A percentile compares a stretch with the other conserved stretches of the same genome.
These are phyloP conservation scores for Globisporangium viniferum DNA, from an alignment of 352 stramenopile genomes.

Conservation along the genomic window DNA sequence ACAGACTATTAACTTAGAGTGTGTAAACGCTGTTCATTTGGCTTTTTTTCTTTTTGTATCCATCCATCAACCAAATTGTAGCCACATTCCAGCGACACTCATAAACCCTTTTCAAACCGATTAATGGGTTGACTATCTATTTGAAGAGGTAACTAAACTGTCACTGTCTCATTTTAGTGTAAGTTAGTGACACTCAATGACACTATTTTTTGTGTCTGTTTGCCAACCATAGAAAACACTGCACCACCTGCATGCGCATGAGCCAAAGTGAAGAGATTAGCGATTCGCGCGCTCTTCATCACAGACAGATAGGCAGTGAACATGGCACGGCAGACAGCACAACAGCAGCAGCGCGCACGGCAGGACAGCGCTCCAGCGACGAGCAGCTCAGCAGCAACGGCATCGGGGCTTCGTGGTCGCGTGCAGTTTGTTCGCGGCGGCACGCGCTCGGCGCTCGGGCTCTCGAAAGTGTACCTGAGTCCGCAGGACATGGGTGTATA, in stretches of 20 bases:
- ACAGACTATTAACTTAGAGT: background rate
- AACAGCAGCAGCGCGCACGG: background rate
- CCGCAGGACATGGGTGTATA: slow-evolving; percentile 44
- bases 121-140: slow-evolving; percentile 3
- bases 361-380: background rate
- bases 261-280: background rate
- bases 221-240: slow-evolving; percentile 9
- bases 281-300: background rate
- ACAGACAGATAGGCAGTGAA: background rate
- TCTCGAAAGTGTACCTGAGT: slow-evolving; percentile 73
- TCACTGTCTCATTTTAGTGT: slow-evolving; percentile 4
- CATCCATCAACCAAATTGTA: slow-evolving; percentile 2
- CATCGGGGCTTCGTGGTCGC: slow-evolving; percentile 21
- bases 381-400: background rate
- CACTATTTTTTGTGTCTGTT: background rate
- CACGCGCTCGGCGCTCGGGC: slow-evolving; percentile 45
- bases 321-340: slow-evolving; percentile 1
- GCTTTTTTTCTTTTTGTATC: background rate
- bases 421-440: slow-evolving; percentile 64
- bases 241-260: background rate
- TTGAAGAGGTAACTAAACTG: background rate
- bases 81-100: background rate
- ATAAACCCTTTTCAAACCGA: background rate
- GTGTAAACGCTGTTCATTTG: background rate
- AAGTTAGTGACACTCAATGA: background rate